Percentiles rank a stretch among this genome's conserved stretches.
These are phyloP conservation scores for Blastobotrys illinoisensis DNA, from an alignment of 1,139 yeast genomes.

Conservation along the genomic window DNA sequence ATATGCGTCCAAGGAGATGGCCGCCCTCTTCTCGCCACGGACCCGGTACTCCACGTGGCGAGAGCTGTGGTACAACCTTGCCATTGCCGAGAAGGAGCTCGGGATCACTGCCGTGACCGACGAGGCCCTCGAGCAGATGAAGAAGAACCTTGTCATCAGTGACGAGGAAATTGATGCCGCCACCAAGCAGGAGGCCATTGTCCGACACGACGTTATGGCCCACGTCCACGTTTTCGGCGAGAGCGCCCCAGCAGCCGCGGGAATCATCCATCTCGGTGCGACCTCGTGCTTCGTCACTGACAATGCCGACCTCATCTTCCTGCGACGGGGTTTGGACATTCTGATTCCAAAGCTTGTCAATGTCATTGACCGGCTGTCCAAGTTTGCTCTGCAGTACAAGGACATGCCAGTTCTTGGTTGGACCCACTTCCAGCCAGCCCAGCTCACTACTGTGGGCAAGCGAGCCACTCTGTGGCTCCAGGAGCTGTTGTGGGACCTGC, in stretches of 20 bases:
- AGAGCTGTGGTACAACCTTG: slow-evolving; percentile 91
- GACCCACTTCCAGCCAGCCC: slow-evolving; percentile 99
- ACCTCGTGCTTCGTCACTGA: slow-evolving; percentile 97
- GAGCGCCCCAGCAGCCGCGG: slow-evolving; percentile 93
- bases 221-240: slow-evolving; percentile 94
- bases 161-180: slow-evolving; percentile 92
- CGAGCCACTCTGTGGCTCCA: slow-evolving; percentile 97
- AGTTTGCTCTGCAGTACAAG: slow-evolving; percentile 86
- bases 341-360: slow-evolving; percentile 92
- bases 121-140: slow-evolving; percentile 87
- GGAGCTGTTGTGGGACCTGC: slow-evolving; percentile 94
- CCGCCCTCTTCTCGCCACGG: slow-evolving; percentile 82
- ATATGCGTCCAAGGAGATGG: slow-evolving; percentile 97
- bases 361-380: slow-evolving; percentile 82
- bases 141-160: slow-evolving; percentile 68
- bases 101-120: slow-evolving; percentile 82
- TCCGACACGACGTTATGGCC: slow-evolving; percentile 99
- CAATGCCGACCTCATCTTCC: slow-evolving; percentile 93
- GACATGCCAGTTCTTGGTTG: slow-evolving; percentile 97
- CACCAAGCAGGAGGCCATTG: slow-evolving; percentile 90
- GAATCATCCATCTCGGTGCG: slow-evolving; percentile 97
- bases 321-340: slow-evolving; percentile 91
- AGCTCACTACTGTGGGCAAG: slow-evolving; percentile 96
- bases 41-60: slow-evolving; percentile 98
- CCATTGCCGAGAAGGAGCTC: slow-evolving; percentile 89